phyloP scores from a whole-genome alignment of 1,139 yeast species.

The Candida tetrigidarum region DNA sequence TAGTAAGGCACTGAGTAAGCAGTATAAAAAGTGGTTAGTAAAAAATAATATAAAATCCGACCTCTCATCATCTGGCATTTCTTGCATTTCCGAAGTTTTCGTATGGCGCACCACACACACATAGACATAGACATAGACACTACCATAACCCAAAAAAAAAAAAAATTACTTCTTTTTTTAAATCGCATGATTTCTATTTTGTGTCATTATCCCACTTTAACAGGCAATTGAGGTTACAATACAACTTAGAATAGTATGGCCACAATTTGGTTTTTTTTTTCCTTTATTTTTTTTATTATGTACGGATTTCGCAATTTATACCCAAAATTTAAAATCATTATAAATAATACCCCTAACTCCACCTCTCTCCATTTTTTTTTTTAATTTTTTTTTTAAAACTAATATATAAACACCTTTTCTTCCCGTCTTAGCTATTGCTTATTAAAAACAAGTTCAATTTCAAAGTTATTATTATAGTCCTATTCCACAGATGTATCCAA shows the following conservation, averaged over 20 bases:
- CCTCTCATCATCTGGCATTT: background rate
- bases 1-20: conserved; percentile 2
- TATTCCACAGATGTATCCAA: conserved; percentile 16
- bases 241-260: background rate
- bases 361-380: background rate
- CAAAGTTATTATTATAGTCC: background rate
- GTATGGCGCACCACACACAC: too few relatives aligned
- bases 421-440: too few relatives aligned
- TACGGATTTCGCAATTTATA: conserved; percentile 7
- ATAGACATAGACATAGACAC: too few relatives aligned
- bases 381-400: background rate
- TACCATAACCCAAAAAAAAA: background rate
- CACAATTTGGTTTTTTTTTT: conserved; percentile 1
- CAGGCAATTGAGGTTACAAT: conserved; percentile 1
- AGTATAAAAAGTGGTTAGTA: background rate
- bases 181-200: conserved; percentile 5
- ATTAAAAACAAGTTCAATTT: too few relatives aligned
- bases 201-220: background rate
- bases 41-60: background rate
- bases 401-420: background rate
- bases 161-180: too few relatives aligned
- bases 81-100: background rate
- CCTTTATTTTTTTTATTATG: background rate
- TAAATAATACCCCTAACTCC: conserved; percentile 3
- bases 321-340: background rate